Evolutionary conservation across 2,329 filamentous ascomycete genomes (phyloP).

Genomic region (Lasiodiplodia sp.): DNA sequence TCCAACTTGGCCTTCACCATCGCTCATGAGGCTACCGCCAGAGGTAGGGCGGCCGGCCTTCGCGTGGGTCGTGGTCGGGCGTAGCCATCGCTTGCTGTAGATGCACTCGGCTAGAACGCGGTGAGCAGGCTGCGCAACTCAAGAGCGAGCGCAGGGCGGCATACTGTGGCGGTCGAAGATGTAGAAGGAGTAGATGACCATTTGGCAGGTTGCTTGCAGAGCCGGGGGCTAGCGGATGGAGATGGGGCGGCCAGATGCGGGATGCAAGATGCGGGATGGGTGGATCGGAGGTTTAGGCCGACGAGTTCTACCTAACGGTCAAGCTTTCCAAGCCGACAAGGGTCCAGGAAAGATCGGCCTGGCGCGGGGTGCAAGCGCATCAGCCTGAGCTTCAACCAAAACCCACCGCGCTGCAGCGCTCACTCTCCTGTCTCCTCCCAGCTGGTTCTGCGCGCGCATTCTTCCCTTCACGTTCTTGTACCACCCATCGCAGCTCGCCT

Average conservation of each 20-base stretch:
- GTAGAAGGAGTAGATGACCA: slow-evolving; percentile 98
- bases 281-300: slow-evolving; percentile 18
- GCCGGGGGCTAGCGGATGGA: not conserved
- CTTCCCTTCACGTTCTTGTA: not conserved
- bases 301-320: slow-evolving; percentile 13
- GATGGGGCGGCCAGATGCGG: slow-evolving; percentile 7
- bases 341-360: slow-evolving; percentile 26
- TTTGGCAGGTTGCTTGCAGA: slow-evolving; percentile 52
- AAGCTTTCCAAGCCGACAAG: slow-evolving; percentile 20
- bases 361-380: slow-evolving; percentile 27
- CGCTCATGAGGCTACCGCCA: slow-evolving; percentile 53
- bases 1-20: slow-evolving; percentile 45
- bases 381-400: slow-evolving; percentile 19
- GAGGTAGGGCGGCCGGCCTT: slow-evolving; percentile 60
- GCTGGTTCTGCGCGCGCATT: not conserved
- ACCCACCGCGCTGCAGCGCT: slow-evolving; percentile 15
- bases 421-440: slow-evolving; percentile 5
- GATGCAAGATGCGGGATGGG: slow-evolving; percentile 7
- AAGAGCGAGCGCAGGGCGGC: slow-evolving; percentile 38
- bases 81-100: slow-evolving; percentile 87
- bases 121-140: slow-evolving; percentile 24
- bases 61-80: slow-evolving; percentile 54
- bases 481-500: not conserved
- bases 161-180: slow-evolving; percentile 98
- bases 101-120: slow-evolving; percentile 83